Conservation (phyloP, 2,329 filamentous ascomycete species). For the Colletotrichum truncatum region DNA sequence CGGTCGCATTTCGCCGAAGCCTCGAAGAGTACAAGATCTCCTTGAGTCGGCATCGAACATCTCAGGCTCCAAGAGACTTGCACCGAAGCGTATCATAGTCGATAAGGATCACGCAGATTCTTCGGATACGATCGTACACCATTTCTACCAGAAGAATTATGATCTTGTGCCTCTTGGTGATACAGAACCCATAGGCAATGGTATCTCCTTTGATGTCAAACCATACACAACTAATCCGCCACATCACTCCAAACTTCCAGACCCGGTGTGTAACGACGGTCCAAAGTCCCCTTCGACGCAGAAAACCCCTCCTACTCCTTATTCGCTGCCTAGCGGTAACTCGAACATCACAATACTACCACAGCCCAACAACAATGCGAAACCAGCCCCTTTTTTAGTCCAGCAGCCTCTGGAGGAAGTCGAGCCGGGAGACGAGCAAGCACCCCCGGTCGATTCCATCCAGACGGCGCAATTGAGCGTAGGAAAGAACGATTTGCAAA, state of each 20-base stretch:
- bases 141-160: constrained; percentile 38
- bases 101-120: constrained; percentile 36
- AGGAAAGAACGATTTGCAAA: not conserved
- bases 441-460: constrained; percentile 2
- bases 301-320: not conserved
- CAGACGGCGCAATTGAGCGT: not conserved
- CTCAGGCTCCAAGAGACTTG: not conserved
- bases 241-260: not conserved
- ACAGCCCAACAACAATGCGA: not conserved
- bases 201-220: not conserved
- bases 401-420: not conserved
- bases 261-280: not conserved
- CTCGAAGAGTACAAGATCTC: constrained; percentile 5
- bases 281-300: not conserved
- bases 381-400: constrained; percentile 34
- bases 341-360: not conserved
- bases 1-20: not conserved
- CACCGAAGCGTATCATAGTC: constrained; percentile 13
- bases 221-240: not conserved
- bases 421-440: constrained; percentile 1
- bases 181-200: not conserved
- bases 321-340: not conserved
- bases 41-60: constrained; percentile 28
- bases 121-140: constrained; percentile 49
- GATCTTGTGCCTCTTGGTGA: not conserved